Conservation (phyloP, 208 protist genomes). For the Vickermania spadyakhi region DNA sequence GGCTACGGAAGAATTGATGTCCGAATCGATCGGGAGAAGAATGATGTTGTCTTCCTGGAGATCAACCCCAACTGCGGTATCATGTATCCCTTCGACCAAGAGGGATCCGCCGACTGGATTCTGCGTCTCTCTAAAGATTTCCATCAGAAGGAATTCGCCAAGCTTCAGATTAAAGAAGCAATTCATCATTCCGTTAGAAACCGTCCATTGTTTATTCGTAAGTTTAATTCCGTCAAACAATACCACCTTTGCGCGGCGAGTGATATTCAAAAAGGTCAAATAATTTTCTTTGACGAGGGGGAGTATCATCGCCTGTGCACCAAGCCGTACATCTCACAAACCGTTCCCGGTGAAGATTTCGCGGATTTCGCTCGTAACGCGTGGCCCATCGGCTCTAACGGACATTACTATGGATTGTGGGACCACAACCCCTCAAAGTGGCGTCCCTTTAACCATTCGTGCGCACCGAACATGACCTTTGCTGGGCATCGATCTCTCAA, state of each 20-base stretch:
- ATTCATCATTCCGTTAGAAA: conserved; percentile 21
- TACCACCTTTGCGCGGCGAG: conserved; percentile 59
- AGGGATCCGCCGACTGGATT: conserved; percentile 86
- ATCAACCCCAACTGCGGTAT: conserved; percentile 91
- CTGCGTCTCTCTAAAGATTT: conserved; percentile 49
- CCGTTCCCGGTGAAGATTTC: conserved; percentile 35
- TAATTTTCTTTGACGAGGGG: conserved; percentile 66
- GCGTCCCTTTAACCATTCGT: conserved; percentile 76
- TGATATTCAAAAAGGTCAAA: conserved; percentile 37
- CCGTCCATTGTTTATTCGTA: conserved; percentile 35
- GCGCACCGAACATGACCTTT: conserved; percentile 76
- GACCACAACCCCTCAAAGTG: conserved; percentile 55
- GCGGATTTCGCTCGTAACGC: conserved; percentile 58
- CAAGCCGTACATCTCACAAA: conserved; percentile 45
- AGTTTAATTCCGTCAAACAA: conserved; percentile 37
- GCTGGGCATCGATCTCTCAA: conserved; percentile 48
- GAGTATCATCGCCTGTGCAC: conserved; percentile 59
- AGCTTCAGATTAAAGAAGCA: conserved; percentile 68
- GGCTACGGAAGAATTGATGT: conserved; percentile 85
- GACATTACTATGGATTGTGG: conserved; percentile 84
- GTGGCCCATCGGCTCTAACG: conserved; percentile 56
- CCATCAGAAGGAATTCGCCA: conserved; percentile 74
- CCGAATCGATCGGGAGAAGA: conserved; percentile 51
- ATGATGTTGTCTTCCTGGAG: conserved; percentile 75
- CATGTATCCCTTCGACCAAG: conserved; percentile 81